Conservation (phyloP, 768 basidiomycete species). For the Hydnum rufescens region DNA sequence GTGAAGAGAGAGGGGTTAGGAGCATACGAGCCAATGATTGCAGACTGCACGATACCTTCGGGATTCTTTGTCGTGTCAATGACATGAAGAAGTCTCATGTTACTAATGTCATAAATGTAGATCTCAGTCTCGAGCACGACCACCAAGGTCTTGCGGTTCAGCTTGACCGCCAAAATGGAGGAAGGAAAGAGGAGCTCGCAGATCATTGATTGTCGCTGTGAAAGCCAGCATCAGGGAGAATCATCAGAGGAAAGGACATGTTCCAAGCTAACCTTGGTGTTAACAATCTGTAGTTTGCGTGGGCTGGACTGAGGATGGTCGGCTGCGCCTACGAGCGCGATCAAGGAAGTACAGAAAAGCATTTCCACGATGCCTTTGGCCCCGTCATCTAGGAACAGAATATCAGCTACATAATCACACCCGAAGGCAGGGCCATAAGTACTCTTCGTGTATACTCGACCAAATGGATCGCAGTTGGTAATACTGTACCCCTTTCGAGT, state of each 20-base stretch:
- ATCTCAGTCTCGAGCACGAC: slow-evolving; percentile 96
- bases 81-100: slow-evolving; percentile 93
- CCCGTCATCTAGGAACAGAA: slow-evolving; percentile 47
- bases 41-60: slow-evolving; percentile 37
- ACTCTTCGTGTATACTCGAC: slow-evolving; percentile 90
- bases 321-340: slow-evolving; percentile 89
- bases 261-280: slow-evolving; percentile 68
- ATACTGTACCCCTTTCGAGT: slow-evolving; percentile 93
- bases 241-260: neutral
- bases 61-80: slow-evolving; percentile 95
- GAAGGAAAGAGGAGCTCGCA: slow-evolving; percentile 97
- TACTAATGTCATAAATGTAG: slow-evolving; percentile 97
- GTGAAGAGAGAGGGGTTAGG: neutral
- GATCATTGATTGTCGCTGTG: slow-evolving; percentile 88
- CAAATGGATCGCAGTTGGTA: slow-evolving; percentile 96
- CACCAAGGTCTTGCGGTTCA: slow-evolving; percentile 90
- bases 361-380: slow-evolving; percentile 95
- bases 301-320: slow-evolving; percentile 83
- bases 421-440: slow-evolving; percentile 17
- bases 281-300: slow-evolving; percentile 89
- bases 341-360: slow-evolving; percentile 96
- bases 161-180: slow-evolving; percentile 89
- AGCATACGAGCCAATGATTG: neutral
- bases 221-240: neutral
- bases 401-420: neutral